These are phyloP conservation scores for Triticum dicoccoides DNA, from an alignment of 176 grass and related monocot species.

Conservation along the genomic window DNA sequence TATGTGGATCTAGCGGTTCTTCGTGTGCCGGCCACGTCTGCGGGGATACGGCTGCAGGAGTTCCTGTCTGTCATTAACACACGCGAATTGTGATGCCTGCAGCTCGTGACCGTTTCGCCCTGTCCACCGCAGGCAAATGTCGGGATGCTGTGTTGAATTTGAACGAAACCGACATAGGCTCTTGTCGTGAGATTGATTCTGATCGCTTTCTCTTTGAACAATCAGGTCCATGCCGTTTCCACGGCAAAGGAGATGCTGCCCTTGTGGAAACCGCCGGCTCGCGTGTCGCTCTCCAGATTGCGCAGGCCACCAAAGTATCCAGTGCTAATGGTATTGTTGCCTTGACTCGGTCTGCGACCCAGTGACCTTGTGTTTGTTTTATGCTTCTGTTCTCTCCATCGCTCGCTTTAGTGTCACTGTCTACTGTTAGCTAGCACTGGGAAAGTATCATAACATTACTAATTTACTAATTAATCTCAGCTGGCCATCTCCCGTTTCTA, in stretches of 20 bases:
- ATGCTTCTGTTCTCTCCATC: neutral
- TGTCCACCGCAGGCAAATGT: neutral
- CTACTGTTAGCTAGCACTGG: neutral
- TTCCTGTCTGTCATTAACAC: neutral
- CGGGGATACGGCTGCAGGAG: neutral
- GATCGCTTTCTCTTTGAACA: neutral
- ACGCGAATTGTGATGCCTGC: neutral
- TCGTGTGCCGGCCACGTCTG: neutral
- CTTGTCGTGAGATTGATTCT: neutral
- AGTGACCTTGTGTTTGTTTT: neutral
- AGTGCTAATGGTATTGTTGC: constrained; percentile 22
- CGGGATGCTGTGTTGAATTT: neutral
- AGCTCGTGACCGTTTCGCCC: neutral
- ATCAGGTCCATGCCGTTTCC: constrained; percentile 28
- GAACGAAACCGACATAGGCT: neutral
- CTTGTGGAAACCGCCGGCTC: neutral
- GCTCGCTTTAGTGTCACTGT: neutral
- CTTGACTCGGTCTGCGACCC: neutral
- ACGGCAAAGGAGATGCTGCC: neutral
- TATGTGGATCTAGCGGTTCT: neutral
- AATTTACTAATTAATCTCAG: neutral
- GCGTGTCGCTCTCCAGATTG: neutral
- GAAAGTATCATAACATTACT: neutral
- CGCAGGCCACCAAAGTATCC: constrained; percentile 21
- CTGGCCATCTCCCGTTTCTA: neutral